Evolutionary conservation across 371 early-diverging fungal species (phyloP), one percentile per base, ranked within the genome.

Genomic region (Mucor racemosus): DNA sequence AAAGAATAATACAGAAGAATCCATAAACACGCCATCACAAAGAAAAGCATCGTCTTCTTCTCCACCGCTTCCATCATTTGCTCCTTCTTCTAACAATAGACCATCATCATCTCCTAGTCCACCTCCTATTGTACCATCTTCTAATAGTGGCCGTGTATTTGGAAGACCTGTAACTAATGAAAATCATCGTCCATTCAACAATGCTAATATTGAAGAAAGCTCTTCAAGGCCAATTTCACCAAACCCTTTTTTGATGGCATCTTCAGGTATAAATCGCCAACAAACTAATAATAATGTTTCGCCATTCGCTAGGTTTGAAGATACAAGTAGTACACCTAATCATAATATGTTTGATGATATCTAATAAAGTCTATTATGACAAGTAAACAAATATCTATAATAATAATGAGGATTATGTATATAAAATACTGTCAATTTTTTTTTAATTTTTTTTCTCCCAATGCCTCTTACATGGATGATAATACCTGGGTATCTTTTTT

Each of bases 211-310:
- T 53, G 31, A 53, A 31, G 53, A 31, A 31, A 53, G 53, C 5
- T 50, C 69, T 7, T 75, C 77, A 3, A 70, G 77, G 34, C 70
- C 77, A 0, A 71, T 68, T 10, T 77, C 80, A 5, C 77, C 77
- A 7, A 74, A 69, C 26, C 71, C 72, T 10, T 71, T 73, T 31
- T 46, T 66, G 9, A 59, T 53, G 38, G 60, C 62, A 10, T 35
- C 56, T 13, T 26, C 62, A 41, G 59, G 56, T 9, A 42, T 58
- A 39, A 66, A 42, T 35, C 72, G 48, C 7, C 46, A 62, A 14
- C 41, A 26, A 53, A 5, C 50, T 8, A 62, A 21, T 40, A 58
- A 21, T 33, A 63, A 53, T 36, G 40, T 41, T 3, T 73, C 76
- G 6, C 75, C 76, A 7, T 75, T 77, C 60, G 46, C 73, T 14